Conservation (phyloP, 768 basidiomycete genomes). For the Baorangia bicolor region DNA sequence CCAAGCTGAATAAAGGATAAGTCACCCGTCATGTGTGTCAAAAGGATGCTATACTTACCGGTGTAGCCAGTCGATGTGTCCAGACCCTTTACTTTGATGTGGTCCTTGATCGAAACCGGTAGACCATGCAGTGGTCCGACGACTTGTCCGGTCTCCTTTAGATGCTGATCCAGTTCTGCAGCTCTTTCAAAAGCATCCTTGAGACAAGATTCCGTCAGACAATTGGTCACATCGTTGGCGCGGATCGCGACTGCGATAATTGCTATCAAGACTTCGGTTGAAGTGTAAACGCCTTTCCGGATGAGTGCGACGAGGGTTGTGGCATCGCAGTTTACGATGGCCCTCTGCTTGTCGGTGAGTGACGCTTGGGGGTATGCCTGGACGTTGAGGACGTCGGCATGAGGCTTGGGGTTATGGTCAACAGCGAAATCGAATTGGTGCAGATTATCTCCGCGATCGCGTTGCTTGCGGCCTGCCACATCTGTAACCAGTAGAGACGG, state of each 20-base stretch:
- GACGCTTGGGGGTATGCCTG: conserved; percentile 27
- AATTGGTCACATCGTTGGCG: conserved; percentile 43
- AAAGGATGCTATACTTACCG: conserved; percentile 9
- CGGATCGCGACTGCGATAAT: conserved; percentile 27
- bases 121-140: conserved; percentile 47
- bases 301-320: conserved; percentile 26
- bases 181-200: conserved; percentile 50
- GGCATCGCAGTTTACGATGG: conserved; percentile 32
- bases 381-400: conserved; percentile 13
- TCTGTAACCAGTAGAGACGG: background rate
- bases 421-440: background rate
- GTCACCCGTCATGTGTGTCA: background rate
- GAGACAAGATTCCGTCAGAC: conserved; percentile 58
- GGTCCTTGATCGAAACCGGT: conserved; percentile 47
- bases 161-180: conserved; percentile 47
- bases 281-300: conserved; percentile 21
- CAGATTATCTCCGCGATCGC: conserved; percentile 24
- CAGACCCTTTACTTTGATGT: conserved; percentile 44
- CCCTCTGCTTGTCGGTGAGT: conserved; percentile 27
- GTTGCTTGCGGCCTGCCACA: conserved; percentile 23
- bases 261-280: conserved; percentile 28
- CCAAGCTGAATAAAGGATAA: conserved; percentile 35
- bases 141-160: conserved; percentile 44
- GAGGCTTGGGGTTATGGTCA: conserved; percentile 1
- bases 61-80: conserved; percentile 40